Conservation (phyloP, 2,329 filamentous ascomycete species). For the Pyricularia sp. region DNA sequence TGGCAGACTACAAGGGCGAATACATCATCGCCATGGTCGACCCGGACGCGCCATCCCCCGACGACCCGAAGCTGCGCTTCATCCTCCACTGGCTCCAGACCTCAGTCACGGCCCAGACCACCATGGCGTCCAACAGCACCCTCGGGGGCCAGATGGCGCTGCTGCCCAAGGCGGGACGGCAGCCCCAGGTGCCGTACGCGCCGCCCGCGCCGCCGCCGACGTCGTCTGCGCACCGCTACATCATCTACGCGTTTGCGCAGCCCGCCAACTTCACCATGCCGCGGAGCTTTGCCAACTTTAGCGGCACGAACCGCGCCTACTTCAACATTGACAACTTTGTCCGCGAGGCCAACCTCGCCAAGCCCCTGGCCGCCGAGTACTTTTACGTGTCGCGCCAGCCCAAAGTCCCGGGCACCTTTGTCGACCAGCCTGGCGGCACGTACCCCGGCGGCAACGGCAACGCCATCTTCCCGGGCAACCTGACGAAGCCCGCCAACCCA, state of each 20-base stretch:
- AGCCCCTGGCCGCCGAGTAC: slow-evolving; percentile 8
- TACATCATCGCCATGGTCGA: slow-evolving; percentile 8
- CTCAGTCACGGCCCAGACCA: slow-evolving; percentile 1
- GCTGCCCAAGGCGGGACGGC: not conserved
- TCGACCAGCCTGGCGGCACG: slow-evolving; percentile 5
- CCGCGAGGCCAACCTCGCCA: slow-evolving; percentile 5
- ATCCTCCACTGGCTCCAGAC: slow-evolving; percentile 10
- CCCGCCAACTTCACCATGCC: slow-evolving; percentile 6
- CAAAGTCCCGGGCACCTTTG: slow-evolving; percentile 7
- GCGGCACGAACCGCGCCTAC: slow-evolving; percentile 5
- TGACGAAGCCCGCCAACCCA: not conserved
- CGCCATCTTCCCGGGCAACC: slow-evolving; percentile 5
- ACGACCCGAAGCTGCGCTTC: slow-evolving; percentile 5
- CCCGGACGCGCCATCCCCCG: slow-evolving; percentile 7
- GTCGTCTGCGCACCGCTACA: slow-evolving; percentile 9
- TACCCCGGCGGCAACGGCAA: slow-evolving; percentile 8
- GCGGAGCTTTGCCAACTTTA: not conserved
- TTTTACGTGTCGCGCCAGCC: slow-evolving; percentile 7
- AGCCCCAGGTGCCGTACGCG: slow-evolving; percentile 3
- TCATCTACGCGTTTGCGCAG: slow-evolving; percentile 9
- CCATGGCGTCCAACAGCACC: not conserved
- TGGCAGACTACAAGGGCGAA: slow-evolving; percentile 4
- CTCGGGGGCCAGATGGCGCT: slow-evolving; percentile 4
- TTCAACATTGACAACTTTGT: slow-evolving; percentile 8
- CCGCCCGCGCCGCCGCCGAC: slow-evolving; percentile 5